Evolutionary conservation across 2,329 filamentous ascomycete genomes (phyloP), one percentile per base, ranked within the genome.

Genomic region (Sclerotinia glacialis): DNA sequence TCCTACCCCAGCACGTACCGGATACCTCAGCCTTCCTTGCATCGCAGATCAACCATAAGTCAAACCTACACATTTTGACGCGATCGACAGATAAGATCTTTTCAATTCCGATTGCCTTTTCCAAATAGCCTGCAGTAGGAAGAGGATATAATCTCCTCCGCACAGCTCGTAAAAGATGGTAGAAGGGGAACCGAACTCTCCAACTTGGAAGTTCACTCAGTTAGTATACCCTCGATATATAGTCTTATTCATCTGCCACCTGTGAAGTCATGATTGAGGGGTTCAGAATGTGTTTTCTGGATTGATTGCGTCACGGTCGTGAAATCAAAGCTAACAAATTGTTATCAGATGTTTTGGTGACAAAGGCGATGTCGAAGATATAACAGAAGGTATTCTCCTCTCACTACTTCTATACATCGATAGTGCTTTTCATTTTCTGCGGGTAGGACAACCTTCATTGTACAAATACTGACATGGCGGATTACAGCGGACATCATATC

Each of bases 151-250:
- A 71, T 72, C 71, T 75, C 73, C 71, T 73, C 73, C 69, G 67
- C 68, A 73, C 69, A 71, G 75, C 68, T 70, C 68, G 73, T 74
- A 78, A 82, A 94, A 89, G 83, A 97, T 98, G 93, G 93, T 95
- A 84, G 93, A 97, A 87, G 90, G 89, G 83, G 93, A 96, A 83
- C 86, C 90, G 82, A 92, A 88, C 85, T 89, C 92, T 83, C 93
- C 93, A 78, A 98, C 93, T 82, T 98, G 94, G 94, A 98, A 98
- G 86, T 98, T 98, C 83, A 98, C 94, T 80, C 94, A 98, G 93
- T 77, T 44, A 76, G 76, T 77, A 69, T 61, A 50, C 28, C 44
- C 40, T 28, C 34, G 21, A 18, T 54, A 18, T n/a, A 54, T 28
- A 34, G 12, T 60, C 58, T 59, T 58, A 21, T 63, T n/a, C 21